Evolutionary conservation across 257 asterid genomes (phyloP), one percentile per base, ranked within the genome.

Genomic region (Leptodermis oblonga): DNA sequence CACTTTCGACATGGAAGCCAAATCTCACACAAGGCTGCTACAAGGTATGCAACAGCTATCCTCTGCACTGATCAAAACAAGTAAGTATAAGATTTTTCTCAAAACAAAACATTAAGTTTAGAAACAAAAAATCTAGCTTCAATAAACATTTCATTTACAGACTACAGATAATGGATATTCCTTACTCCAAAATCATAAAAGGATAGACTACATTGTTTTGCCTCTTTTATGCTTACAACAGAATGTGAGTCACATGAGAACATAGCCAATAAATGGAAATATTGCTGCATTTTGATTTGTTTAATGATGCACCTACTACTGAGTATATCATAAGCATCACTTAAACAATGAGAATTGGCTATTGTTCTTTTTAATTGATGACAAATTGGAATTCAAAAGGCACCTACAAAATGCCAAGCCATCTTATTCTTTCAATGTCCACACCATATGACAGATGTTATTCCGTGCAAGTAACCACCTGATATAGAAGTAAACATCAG

Each of bases 401-500:
- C 74, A 92, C 98, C 98, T 92, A 96, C 76, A 92, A 79, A 77
- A 92, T 87, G 73, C 98, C 98, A 70, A 88, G 84, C 53, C 78
- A 72, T 78, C 98, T 79, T 59, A 89, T 84, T 71, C 76, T 86
- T 76, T 78, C 92, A 55, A 92, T 68, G 81, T 86, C 92, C 71
- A 92, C 96, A 43, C 98, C 98, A 73, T 89, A 92, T 15, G 94
- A 83, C 92, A 92, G 94, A 81, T 77, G 85, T 83, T 63, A 80
- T 79, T 49, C 98, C 97, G 53, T 92, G 98, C 75, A 92, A 82
- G 81, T 86, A 92, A 73, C 98, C 97, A 72, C 98, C 97, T 92
- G 89, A 76, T 73, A 77, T 52, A 23, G 14, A 55, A 52, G 62
- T 42, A 28, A 62, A 62, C 71, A 76, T 61, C 73, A 76, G 42